A percentile compares a stretch with the other conserved stretches of the same genome.
Conservation (phyloP, 441 rosid species). For the Gossypium laxum region DNA sequence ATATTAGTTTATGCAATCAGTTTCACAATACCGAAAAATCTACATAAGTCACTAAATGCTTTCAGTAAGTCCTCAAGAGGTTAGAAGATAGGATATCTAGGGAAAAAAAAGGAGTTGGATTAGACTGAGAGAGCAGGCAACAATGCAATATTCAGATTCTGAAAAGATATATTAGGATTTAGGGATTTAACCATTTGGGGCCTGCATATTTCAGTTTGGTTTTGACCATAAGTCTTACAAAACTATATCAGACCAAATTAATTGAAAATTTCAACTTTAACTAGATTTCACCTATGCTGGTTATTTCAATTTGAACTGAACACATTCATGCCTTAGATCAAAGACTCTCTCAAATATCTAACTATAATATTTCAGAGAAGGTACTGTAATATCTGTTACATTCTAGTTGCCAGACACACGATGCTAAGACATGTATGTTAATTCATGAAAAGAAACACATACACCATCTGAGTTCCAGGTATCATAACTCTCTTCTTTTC, state of each 20-base stretch:
- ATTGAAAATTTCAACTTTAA: background rate
- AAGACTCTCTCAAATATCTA: background rate
- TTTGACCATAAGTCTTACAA: background rate
- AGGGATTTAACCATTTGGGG: background rate
- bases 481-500: background rate
- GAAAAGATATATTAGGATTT: background rate
- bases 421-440: background rate
- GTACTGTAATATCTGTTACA: background rate
- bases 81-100: background rate
- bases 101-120: background rate
- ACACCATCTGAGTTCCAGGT: background rate
- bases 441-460: background rate
- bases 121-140: background rate
- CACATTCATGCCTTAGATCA: background rate
- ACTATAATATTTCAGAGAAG: background rate
- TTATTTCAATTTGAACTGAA: background rate
- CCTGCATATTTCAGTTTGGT: background rate
- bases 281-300: background rate
- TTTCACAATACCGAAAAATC: background rate
- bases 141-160: background rate
- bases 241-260: background rate
- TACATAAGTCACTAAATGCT: background rate
- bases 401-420: background rate
- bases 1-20: conserved; percentile 12
- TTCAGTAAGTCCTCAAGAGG: background rate